Base-by-base conservation (phyloP, 2,329 filamentous ascomycete species). In the Talaromyces sp. region DNA sequence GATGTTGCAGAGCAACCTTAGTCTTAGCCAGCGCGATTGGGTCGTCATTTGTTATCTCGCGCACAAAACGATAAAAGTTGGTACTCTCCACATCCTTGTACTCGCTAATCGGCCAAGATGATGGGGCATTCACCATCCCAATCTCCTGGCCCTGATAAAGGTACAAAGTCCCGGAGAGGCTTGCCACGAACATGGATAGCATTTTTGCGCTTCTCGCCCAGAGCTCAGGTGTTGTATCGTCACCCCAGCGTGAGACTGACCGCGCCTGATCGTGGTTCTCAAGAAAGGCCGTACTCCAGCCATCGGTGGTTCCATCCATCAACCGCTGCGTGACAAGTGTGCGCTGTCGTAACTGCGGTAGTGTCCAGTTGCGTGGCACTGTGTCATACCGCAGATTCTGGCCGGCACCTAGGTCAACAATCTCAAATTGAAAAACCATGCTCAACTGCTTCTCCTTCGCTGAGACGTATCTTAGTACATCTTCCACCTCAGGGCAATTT, bases 401-500 rank as follows among this genome's bases (percentile, higher is more conserved):
- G 1, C 83, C 83, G 14, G 78, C 76, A 0, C 83, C 87, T 3
- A 87, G 75, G 68, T 87, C 82, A 9, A 89, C 85, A 0, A 87
- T 80, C 43, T 90, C 88, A 72, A 91, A 91, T 70, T 90, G 86
- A 75, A 91, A 90, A 35, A 90, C 87, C 87, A 91, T 90, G 73
- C 84, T 87, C 41, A 64, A 33, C 43, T 64, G 54, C 37, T 64
- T 43, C 56, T 60, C 54, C n/a, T 50, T n/a, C 2, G 56, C 52
- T 14, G 54, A 58, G 31, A 64, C 62, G 45, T 58, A 58, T 58
- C 11, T 24, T 10, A 64, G 54, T 45, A 90, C 76, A 56, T 82
- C 81, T 4, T 76, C 78, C 1, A 82, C 76, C 47, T 78, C 79
- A 1, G 86, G 85, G 66, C 71, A 68, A 43, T 88, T 69, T 90